Percentiles rank a stretch among this genome's conserved stretches.
Evolutionary conservation across 768 basidiomycete species (phyloP).

Genomic region (Hypholoma fasciculare): DNA sequence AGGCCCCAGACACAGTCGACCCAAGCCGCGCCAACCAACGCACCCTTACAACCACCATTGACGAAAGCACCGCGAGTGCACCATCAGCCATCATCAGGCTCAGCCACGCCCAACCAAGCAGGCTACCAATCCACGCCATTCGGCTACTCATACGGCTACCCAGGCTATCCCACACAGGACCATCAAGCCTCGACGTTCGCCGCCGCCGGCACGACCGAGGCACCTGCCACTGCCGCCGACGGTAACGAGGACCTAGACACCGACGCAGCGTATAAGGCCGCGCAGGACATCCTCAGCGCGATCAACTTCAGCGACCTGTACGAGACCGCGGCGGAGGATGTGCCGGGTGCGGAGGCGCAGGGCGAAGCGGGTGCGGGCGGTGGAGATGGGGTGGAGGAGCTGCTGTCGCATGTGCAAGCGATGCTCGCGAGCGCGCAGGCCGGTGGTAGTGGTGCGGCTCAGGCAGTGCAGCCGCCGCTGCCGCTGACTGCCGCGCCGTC

Average conservation of each 20-base stretch:
- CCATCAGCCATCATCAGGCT: constrained; percentile 22
- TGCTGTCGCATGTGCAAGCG: constrained; percentile 29
- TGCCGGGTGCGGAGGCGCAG: not conserved
- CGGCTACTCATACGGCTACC: constrained; percentile 34
- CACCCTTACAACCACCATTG: constrained; percentile 51
- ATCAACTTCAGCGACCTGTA: constrained; percentile 68
- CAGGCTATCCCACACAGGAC: constrained; percentile 22
- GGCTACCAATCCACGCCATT: constrained; percentile 40
- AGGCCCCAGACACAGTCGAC: constrained; percentile 64
- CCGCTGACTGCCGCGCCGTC: constrained; percentile 2
- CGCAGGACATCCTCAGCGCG: constrained; percentile 74
- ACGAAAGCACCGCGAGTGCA: constrained; percentile 54
- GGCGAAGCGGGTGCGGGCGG: not conserved
- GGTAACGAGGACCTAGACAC: constrained; percentile 34
- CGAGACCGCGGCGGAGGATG: constrained; percentile 37
- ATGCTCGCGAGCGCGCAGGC: constrained; percentile 18
- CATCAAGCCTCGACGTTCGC: constrained; percentile 20
- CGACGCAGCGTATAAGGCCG: constrained; percentile 72
- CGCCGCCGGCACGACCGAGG: constrained; percentile 15
- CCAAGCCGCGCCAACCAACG: constrained; percentile 25
- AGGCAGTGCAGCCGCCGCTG: not conserved
- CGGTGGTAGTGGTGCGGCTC: not conserved
- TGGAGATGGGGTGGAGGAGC: constrained; percentile 21
- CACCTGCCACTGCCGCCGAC: constrained; percentile 9
- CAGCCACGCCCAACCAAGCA: constrained; percentile 15